Conservation (phyloP, 176 grass and related monocot genomes). For the Raddia distichophylla region DNA sequence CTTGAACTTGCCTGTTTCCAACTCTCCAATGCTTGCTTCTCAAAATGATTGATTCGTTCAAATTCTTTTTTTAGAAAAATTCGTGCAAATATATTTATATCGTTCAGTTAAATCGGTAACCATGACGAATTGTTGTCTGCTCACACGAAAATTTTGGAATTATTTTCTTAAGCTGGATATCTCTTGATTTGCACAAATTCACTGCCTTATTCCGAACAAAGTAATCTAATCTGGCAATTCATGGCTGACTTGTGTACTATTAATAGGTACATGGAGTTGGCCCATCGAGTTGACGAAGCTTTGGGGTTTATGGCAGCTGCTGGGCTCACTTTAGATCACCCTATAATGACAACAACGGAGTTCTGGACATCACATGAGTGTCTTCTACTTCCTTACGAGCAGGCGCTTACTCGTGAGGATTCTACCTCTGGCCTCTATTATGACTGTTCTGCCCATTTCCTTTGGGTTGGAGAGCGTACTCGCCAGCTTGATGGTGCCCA, state of each 20-base stretch:
- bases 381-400: constrained; percentile 89
- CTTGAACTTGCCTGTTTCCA: constrained; percentile 1
- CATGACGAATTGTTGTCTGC: neutral
- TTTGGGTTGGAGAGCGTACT: constrained; percentile 92
- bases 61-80: neutral
- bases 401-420: constrained; percentile 82
- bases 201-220: neutral
- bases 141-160: neutral
- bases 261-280: constrained; percentile 87
- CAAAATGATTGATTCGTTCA: neutral
- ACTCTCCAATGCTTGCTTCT: neutral
- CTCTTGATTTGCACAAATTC: neutral
- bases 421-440: constrained; percentile 78
- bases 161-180: neutral
- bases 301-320: constrained; percentile 93
- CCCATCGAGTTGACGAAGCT: constrained; percentile 84
- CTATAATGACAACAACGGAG: constrained; percentile 88
- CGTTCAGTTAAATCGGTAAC: constrained; percentile 11
- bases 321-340: constrained; percentile 77
- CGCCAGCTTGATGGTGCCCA: constrained; percentile 93
- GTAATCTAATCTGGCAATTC: constrained; percentile 17
- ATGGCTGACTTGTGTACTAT: constrained; percentile 29
- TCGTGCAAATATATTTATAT: constrained; percentile 13
- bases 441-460: constrained; percentile 91
- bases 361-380: constrained; percentile 97